Percentiles rank a stretch among this genome's conserved stretches.
Evolutionary conservation across 139 green algal species (phyloP).

Genomic region (Pedinophyceae sp.): DNA sequence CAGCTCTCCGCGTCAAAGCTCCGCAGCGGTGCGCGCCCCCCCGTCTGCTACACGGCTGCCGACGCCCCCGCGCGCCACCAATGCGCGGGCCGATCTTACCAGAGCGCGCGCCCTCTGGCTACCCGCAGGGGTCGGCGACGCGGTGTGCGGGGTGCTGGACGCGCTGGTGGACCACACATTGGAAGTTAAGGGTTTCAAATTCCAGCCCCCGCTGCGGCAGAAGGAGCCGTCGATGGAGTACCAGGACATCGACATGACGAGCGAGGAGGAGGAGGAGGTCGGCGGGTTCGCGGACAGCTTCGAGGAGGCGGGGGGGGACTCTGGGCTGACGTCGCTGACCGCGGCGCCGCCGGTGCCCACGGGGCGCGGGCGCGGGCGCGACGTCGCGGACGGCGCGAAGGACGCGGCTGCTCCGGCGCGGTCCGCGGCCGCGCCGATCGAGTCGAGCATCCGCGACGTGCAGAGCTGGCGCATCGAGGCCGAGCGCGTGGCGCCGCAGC

Average conservation of each 20-base stretch:
- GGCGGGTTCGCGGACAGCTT: constrained; percentile 24
- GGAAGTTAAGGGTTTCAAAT: constrained; percentile 24
- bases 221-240: constrained; percentile 25
- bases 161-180: constrained; percentile 32
- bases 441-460: constrained; percentile 34
- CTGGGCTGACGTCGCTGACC: too few relatives aligned
- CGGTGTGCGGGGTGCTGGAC: constrained; percentile 39
- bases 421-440: too few relatives aligned
- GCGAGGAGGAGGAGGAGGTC: constrained; percentile 17
- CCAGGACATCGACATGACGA: background rate
- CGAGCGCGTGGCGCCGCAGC: constrained; percentile 45
- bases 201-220: constrained; percentile 25
- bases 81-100: constrained; percentile 1
- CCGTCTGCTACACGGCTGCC: background rate
- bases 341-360: too few relatives aligned
- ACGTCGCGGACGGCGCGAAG: too few relatives aligned
- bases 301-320: background rate
- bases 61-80: background rate
- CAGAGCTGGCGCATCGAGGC: constrained; percentile 47
- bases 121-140: constrained; percentile 27
- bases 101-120: constrained; percentile 2
- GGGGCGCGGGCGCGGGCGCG: too few relatives aligned
- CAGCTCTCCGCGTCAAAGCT: constrained; percentile 2
- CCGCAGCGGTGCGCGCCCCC: background rate
- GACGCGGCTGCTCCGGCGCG: too few relatives aligned